These are phyloP conservation scores for Fusarium udum DNA, from an alignment of 2,329 filamentous ascomycete species.

Conservation along the genomic window DNA sequence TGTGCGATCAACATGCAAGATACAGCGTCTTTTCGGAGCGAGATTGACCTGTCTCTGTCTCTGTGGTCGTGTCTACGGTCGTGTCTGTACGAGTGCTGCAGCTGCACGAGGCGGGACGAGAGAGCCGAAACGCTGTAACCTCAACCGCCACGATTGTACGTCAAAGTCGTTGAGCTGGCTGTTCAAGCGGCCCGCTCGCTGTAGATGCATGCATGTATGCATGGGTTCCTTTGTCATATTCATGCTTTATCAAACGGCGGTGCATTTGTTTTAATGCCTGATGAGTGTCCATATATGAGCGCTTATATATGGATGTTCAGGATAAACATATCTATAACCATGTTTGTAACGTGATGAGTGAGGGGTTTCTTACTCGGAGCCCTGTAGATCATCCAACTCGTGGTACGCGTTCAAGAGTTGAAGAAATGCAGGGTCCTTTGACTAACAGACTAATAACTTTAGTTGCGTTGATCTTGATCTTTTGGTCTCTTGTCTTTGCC, in stretches of 20 bases:
- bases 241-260: background rate
- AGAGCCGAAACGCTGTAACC: slow-evolving; percentile 13
- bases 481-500: slow-evolving; percentile 1
- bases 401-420: slow-evolving; percentile 23
- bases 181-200: slow-evolving; percentile 11
- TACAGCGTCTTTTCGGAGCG: slow-evolving; percentile 12
- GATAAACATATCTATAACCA: slow-evolving; percentile 2
- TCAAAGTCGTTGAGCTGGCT: background rate
- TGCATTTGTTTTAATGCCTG: slow-evolving; percentile 4
- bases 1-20: slow-evolving; percentile 29
- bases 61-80: background rate
- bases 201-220: too few species aligned
- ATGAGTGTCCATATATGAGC: slow-evolving; percentile 3
- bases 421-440: slow-evolving; percentile 21
- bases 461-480: slow-evolving; percentile 9
- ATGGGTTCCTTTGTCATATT: background rate
- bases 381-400: slow-evolving; percentile 7
- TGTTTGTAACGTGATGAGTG: slow-evolving; percentile 1
- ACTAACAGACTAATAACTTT: background rate
- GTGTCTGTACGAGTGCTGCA: slow-evolving; percentile 9
- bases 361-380: slow-evolving; percentile 6
- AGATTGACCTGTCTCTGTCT: slow-evolving; percentile 5
- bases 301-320: slow-evolving; percentile 1
- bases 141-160: slow-evolving; percentile 21
- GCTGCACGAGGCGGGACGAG: slow-evolving; percentile 19